Conservation (phyloP, 306 rosid species). For the Lathyrus oleraceus region DNA sequence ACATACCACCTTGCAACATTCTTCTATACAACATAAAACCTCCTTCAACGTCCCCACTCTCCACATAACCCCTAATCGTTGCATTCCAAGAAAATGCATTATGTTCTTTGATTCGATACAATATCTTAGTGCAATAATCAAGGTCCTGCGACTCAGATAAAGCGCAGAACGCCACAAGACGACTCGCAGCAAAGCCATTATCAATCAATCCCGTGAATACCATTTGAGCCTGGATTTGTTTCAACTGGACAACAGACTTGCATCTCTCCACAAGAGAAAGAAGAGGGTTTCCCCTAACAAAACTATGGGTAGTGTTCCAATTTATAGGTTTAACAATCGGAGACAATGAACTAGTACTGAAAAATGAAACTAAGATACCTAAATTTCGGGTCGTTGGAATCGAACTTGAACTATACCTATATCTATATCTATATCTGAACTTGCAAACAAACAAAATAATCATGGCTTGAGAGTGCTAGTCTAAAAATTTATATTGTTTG, state of each 20-base stretch:
- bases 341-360: conserved; percentile 47
- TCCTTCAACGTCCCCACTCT: conserved; percentile 51
- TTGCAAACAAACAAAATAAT: conserved; percentile 28
- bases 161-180: conserved; percentile 77
- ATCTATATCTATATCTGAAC: conserved; percentile 31
- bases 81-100: conserved; percentile 79
- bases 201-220: conserved; percentile 50
- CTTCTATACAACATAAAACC: conserved; percentile 54
- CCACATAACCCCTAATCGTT: conserved; percentile 62
- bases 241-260: conserved; percentile 59
- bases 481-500: background rate
- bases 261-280: conserved; percentile 66
- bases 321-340: conserved; percentile 46
- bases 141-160: conserved; percentile 55
- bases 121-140: conserved; percentile 53
- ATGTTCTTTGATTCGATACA: conserved; percentile 38
- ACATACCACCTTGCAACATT: conserved; percentile 51
- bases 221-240: conserved; percentile 79
- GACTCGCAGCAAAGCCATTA: conserved; percentile 60
- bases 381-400: conserved; percentile 23
- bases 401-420: conserved; percentile 25
- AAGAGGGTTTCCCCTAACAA: conserved; percentile 53
- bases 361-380: conserved; percentile 12
- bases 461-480: conserved; percentile 28
- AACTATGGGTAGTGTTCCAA: conserved; percentile 62